Conservation (phyloP, 176 grass and related monocot species). For the Triticum aestivum region IWGSC_CS_RefSeq_v2.1 NC_057800.1:625535513-625536012, state of each 20-base stretch:
- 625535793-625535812: neutral
- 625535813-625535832: slow-evolving; percentile 31
- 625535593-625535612: too few species aligned
- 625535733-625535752: neutral
- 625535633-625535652: neutral
- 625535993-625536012: neutral
- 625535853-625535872: slow-evolving; percentile 13
- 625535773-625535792: neutral
- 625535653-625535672: neutral
- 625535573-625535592: too few species aligned
- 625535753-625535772: neutral
- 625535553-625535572: too few species aligned
- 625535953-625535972: neutral
- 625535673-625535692: neutral
- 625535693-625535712: neutral
- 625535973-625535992: neutral
- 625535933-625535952: neutral
- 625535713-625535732: neutral
- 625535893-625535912: neutral
- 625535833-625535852: slow-evolving; percentile 6
- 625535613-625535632: neutral
- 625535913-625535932: neutral
- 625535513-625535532: too few species aligned
- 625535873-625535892: neutral
- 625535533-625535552: too few species aligned